Percentiles rank a stretch among this genome's conserved stretches.
phyloP scores from a whole-genome alignment of 2,329 filamentous ascomycete genomes.

The Exserohilum rostratum region DNA sequence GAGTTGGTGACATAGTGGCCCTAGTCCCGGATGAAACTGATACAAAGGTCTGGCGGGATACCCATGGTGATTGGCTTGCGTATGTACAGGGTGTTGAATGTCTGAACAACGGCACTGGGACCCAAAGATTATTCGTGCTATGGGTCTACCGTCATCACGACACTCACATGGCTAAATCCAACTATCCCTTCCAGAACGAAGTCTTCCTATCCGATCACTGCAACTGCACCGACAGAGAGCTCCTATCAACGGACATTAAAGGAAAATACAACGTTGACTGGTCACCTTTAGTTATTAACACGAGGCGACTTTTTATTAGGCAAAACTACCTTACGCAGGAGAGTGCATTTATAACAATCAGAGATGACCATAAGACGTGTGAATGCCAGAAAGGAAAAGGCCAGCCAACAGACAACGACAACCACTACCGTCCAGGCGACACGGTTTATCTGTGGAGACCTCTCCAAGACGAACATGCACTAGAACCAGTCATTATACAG shows the following conservation, averaged over 20 bases:
- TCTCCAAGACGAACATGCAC: constrained; percentile 35
- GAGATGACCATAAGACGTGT: constrained; percentile 62
- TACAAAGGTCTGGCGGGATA: constrained; percentile 60
- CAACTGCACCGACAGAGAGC: constrained; percentile 64
- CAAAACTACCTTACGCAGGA: constrained; percentile 69
- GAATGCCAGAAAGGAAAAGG: constrained; percentile 40
- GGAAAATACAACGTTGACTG: constrained; percentile 63
- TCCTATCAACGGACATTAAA: constrained; percentile 63
- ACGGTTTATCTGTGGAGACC: constrained; percentile 60
- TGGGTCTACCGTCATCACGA: constrained; percentile 77
- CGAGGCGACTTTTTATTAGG: constrained; percentile 66
- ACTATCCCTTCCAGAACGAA: constrained; percentile 74
- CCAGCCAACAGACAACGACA: constrained; percentile 10
- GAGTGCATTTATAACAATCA: constrained; percentile 66
- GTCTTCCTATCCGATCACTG: constrained; percentile 79
- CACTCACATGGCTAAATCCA: constrained; percentile 70
- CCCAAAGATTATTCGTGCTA: constrained; percentile 64
- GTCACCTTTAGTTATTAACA: constrained; percentile 59
- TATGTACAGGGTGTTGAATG: constrained; percentile 63
- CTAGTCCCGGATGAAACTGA: constrained; percentile 57
- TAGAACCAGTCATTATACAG: constrained; percentile 69
- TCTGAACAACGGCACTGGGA: constrained; percentile 41
- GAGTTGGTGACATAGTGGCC: constrained; percentile 58
- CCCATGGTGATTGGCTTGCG: constrained; percentile 68
- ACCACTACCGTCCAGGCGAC: constrained; percentile 62